Base-by-base conservation (phyloP, 2,329 filamentous ascomycete species). In the Iodosphaeria phyllophila region DNA sequence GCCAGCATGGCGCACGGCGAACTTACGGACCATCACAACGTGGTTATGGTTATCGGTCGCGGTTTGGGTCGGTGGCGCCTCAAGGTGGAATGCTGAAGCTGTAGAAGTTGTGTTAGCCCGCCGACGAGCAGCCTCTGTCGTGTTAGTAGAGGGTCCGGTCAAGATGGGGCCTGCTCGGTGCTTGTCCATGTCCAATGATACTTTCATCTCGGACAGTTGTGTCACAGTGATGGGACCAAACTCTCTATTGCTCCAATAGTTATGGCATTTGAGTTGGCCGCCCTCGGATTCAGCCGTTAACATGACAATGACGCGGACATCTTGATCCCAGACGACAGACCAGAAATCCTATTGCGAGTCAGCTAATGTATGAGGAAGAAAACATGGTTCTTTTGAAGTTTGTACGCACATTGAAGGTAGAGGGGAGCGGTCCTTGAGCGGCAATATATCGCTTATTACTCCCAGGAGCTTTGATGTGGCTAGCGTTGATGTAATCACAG, bases 401-500 rank as follows among this genome's bases (percentile, higher is more conserved):
- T 11, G 11, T 11, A 52, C 73, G 58, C 55, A 86, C 80, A 46
- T 79, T 74, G 41, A 92, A 93, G 0, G 89, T 98, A 24, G 79
- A 73, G 12, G 89, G 89, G 18, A 95, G 65, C 7, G 89, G 89
- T 1, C 83, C 89, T 48, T 98, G 89, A 8, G 83, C 86, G 24
- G 86, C 86, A 48, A 98, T 95, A 44, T 98, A 98, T 20, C 72
- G 68, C 56, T 92, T 93, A 46, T 91, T 74, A 34, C 79, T 92
- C 36, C 75, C 65, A 15, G 72, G 65, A 2, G 84, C 67, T 44
- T 77, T 74, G 32, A 95, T 57, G 37, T 92, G 70, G 44, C 79
- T 95, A 11, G 84, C 89, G 43, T 98, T 98, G 51, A 98, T 72
- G 41, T 98, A 98, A 47, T 98, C 89, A 47, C 86, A 92, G 13